These are phyloP conservation scores for Naganishia onofrii DNA, from an alignment of 768 basidiomycete species.

Conservation along the genomic window DNA sequence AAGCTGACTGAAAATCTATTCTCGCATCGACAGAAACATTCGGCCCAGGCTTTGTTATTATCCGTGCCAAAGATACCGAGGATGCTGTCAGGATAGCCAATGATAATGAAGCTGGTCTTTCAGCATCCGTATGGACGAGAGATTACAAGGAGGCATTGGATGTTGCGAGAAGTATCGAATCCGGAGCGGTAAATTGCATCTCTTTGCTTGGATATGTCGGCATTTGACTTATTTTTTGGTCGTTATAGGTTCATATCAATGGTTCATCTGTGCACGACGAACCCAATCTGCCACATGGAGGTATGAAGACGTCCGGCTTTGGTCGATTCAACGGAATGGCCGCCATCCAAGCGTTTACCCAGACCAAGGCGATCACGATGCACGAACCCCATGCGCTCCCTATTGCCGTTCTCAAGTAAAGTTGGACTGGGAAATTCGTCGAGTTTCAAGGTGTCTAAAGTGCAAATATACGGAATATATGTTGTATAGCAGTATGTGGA, in stretches of 20 bases:
- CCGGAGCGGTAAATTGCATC: constrained; percentile 55
- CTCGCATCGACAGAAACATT: constrained; percentile 58
- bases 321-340: constrained; percentile 52
- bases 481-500: too few relatives aligned
- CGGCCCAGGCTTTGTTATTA: constrained; percentile 60
- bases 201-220: background rate
- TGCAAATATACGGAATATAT: too few relatives aligned
- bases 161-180: constrained; percentile 58
- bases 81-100: constrained; percentile 64
- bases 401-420: constrained; percentile 15
- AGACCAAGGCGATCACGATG: constrained; percentile 37
- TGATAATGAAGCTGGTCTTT: constrained; percentile 59
- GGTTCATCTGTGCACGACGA: constrained; percentile 51
- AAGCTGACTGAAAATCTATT: constrained; percentile 11
- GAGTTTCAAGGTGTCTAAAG: too few relatives aligned
- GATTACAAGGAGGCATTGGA: constrained; percentile 56
- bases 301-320: constrained; percentile 46
- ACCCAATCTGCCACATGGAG: constrained; percentile 49
- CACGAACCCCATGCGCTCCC: constrained; percentile 22
- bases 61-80: constrained; percentile 46
- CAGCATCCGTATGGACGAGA: constrained; percentile 59
- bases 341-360: constrained; percentile 48
- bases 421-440: too few relatives aligned
- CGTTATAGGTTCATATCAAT: constrained; percentile 57
- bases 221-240: constrained; percentile 58